Percentiles rank a stretch among this genome's conserved stretches.
Conservation (phyloP, 2,329 filamentous ascomycete genomes). For the Diaporthe caulivora region DNA sequence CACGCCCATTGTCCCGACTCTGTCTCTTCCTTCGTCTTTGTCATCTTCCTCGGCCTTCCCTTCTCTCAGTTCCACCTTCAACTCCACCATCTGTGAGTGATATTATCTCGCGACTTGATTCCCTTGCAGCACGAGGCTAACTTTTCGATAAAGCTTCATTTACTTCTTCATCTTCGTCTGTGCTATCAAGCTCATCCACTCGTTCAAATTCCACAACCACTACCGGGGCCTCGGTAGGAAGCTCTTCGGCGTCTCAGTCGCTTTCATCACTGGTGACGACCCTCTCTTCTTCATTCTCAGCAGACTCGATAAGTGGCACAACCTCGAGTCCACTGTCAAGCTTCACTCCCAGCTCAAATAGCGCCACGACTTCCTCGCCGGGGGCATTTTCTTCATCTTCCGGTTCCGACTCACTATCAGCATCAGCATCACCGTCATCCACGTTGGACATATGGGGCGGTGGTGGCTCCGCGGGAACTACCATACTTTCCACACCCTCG, state of each 20-base stretch:
- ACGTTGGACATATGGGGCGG: slow-evolving; percentile 37
- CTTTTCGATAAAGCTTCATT: slow-evolving; percentile 20
- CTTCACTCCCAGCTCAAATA: slow-evolving; percentile 22
- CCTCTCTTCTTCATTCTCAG: slow-evolving; percentile 45
- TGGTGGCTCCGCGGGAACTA: slow-evolving; percentile 43
- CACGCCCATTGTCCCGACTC: slow-evolving; percentile 36
- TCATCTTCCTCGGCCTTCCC: slow-evolving; percentile 33
- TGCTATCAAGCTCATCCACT: slow-evolving; percentile 28
- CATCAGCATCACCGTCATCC: slow-evolving; percentile 32
- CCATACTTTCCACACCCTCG: slow-evolving; percentile 43
- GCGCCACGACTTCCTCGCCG: neutral
- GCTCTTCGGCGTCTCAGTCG: slow-evolving; percentile 24
- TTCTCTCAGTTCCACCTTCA: slow-evolving; percentile 37
- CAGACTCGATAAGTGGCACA: slow-evolving; percentile 30
- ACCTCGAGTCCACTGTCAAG: slow-evolving; percentile 23
- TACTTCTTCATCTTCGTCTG: slow-evolving; percentile 35
- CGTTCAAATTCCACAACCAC: slow-evolving; percentile 28
- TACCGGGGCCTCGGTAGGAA: slow-evolving; percentile 25
- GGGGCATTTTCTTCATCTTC: slow-evolving; percentile 28
- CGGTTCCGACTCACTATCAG: slow-evolving; percentile 28
- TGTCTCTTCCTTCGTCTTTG: slow-evolving; percentile 33
- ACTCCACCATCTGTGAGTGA: slow-evolving; percentile 40
- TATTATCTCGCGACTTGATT: neutral
- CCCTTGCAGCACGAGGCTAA: neutral
- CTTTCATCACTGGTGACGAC: slow-evolving; percentile 40